phyloP scores from a whole-genome alignment of 495 filamentous ascomycete genomes.

The Aspergillus nanangensis region DNA sequence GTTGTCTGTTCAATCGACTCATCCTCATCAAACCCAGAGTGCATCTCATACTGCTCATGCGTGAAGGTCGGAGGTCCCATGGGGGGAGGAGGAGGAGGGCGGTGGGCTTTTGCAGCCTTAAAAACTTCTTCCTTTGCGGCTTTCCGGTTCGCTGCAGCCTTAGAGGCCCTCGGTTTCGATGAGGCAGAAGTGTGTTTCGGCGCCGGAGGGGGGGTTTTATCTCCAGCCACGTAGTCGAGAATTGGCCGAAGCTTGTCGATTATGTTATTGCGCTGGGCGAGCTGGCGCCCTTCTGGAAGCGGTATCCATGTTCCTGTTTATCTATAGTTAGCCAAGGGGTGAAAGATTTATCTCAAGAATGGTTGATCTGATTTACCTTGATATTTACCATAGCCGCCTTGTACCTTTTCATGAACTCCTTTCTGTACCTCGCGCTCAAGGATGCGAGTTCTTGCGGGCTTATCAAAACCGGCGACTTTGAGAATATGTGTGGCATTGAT shows the following conservation, averaged over 20 bases:
- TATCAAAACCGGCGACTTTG: slow-evolving; percentile 79
- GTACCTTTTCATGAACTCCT: slow-evolving; percentile 92
- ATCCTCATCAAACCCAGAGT: slow-evolving; percentile 64
- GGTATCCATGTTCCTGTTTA: slow-evolving; percentile 96
- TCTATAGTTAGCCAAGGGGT: too few species aligned
- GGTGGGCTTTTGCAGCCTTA: slow-evolving; percentile 35
- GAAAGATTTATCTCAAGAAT: too few species aligned
- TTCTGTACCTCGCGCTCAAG: slow-evolving; percentile 96
- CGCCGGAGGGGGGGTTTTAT: slow-evolving; percentile 84
- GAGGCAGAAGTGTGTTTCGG: slow-evolving; percentile 75
- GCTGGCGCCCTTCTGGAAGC: slow-evolving; percentile 68
- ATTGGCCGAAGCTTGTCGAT: slow-evolving; percentile 77
- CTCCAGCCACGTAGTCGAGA: slow-evolving; percentile 83
- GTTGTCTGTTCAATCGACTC: slow-evolving; percentile 79
- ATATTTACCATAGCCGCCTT: slow-evolving; percentile 98
- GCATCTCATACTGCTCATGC: slow-evolving; percentile 54
- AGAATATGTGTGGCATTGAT: slow-evolving; percentile 96
- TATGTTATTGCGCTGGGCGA: slow-evolving; percentile 82
- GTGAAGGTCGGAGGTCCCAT: slow-evolving; percentile 43
- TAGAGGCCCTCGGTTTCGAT: slow-evolving; percentile 65
- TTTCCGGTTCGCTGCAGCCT: slow-evolving; percentile 34
- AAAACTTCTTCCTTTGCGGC: slow-evolving; percentile 35
- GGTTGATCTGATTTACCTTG: slow-evolving; percentile 56
- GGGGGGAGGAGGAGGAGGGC: too few species aligned
- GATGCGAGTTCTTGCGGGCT: slow-evolving; percentile 89